Base-by-base conservation (phyloP, 805 yeast genomes). In the Brettanomyces bruxellensis region DNA sequence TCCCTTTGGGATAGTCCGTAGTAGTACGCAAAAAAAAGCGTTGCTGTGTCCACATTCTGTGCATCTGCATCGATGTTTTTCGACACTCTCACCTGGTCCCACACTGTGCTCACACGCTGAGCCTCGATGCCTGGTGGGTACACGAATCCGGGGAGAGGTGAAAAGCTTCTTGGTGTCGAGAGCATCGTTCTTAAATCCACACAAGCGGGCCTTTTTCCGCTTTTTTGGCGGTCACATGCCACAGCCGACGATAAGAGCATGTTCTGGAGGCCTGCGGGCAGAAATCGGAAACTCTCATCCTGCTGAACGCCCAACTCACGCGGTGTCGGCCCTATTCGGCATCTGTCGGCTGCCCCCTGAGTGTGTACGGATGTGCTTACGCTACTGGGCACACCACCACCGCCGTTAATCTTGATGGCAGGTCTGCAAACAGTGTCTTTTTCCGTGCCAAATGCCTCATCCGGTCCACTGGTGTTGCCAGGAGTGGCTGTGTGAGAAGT, bases 1-100 rank as follows among this genome's bases (percentile, higher is more conserved):
- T 72, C 76, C 43, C 63, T 51, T 11, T 66, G 68, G 4, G 75
- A 69, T 4, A 68, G 56, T 2, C 72, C 68, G 55, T 60, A 72
- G 51, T 72, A 72, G 52, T 61, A 70, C 34, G 72, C 73, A 51
- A 66, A 72, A 48, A 72, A 72, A 42, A 72, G 51, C 13, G 73
- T 66, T 5, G 58, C 60, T n/a, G 60, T 52, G 43, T 62, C 69
- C 25, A 62, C 54, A 38, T 55, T 53, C 36, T 55, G 57, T 1
- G 65, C 61, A 42, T 54, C 57, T 13, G 52, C 34, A 30, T 56
- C 61, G 12, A 64, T 40, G 43, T 57, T 55, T 7, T 42, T 43
- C 11, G 60, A 49, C 22, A 46, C 41, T 6, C 58, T 52, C 7
- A 64, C 48, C 37, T 56, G 53, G 41, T 57, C 59, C 69, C 69